Evolutionary conservation across 1,284 basidiomycete species (phyloP), one percentile per base, ranked within the genome.

Genomic region (Caloboletus inedulis): DNA sequence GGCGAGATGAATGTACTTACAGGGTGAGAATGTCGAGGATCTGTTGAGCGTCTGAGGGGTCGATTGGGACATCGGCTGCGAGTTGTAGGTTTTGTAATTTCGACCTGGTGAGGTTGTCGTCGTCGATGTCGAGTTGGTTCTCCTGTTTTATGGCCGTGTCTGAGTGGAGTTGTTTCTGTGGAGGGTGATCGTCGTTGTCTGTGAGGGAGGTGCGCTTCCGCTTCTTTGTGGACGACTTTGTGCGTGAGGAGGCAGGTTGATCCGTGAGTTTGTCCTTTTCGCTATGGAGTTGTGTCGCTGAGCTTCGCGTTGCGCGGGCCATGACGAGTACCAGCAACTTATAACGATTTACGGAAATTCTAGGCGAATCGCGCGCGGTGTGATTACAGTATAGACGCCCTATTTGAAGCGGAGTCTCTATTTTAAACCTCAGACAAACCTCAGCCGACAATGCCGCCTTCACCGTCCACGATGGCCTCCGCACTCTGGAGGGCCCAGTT

Each of bases 1-100:
- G 45, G 49, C 44, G 46, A 42, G 43, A 44, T 8, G 4, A 3
- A 4, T 0, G 2, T 1, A 74, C 83, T 58, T 61, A 91, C 84
- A 81, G 75, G 66, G 89, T 83, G 49, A 95, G 80, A 41, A 94
- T 81, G 55, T 85, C 81, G 40, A 94, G 79, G 51, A 91, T 82
- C 59, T 79, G 76, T 41, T 74, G 72, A 21, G 85, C 86, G 65
- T 85, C 74, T 7, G 72, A 59, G 12, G 69, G 31, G 53, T 72
- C 63, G 40, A 87, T 74, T 31, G 80, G 76, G 16, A 74, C 66
- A 62, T 84, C 80, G 34, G 77, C 80, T 4, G 72, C 69, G 56
- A 71, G 72, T 46, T 70, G 65, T 19, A 65, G 45, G 30, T 59
- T 52, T 29, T 60, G 59, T 8, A 59, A 41, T 52, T 62, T 61